Base-by-base conservation (phyloP, 768 basidiomycete species). In the Cyclocybe cylindracea region DNA sequence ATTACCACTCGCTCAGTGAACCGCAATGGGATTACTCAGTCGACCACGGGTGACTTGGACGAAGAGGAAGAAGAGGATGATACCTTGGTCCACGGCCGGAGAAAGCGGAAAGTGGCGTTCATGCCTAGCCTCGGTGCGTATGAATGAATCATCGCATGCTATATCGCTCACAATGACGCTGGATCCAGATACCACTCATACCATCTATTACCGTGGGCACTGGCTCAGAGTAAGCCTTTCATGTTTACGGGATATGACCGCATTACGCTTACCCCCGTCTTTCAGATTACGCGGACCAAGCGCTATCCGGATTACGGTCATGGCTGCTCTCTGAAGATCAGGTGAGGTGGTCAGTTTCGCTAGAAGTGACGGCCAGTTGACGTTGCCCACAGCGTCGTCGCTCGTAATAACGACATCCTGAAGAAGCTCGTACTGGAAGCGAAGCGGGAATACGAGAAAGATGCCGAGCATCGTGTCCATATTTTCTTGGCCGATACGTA, bases 401-500 rank as follows among this genome's bases (percentile, higher is more conserved):
- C 91, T 14, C 87, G 91, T 43, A 93, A 82, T 66, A 93, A 94
- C 61, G 88, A 89, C 66, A 87, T 94, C 54, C 75, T 94, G 62
- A 94, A 93, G 78, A 85, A 84, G 63, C 80, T 94, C 14, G 90
- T 94, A 18, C 67, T 93, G 32, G 90, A 92, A 69, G 91, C 91
- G 24, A 93, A 92, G 73, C 83, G 84, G 46, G 88, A 90, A 55
- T 94, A 93, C 60, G 90, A 93, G 70, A 92, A 91, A 70, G 92
- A 94, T 67, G 89, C 91, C 51, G 88, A 91, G 59, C 90, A 93
- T 63, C 87, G 90, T 52, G 90, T 94, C 44, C 89, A 93, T 59
- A 92, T 94, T 53, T 94, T 87, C 69, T 77, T 93, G 72, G 90
- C 89, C 33, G 92, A 94, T 73, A 87, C 87, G 89, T 91, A 79